A percentile compares a stretch with the other conserved stretches of the same genome.
Conservation (phyloP, 192 early-diverging fungal species). For the Umbelopsis isabellina region DNA sequence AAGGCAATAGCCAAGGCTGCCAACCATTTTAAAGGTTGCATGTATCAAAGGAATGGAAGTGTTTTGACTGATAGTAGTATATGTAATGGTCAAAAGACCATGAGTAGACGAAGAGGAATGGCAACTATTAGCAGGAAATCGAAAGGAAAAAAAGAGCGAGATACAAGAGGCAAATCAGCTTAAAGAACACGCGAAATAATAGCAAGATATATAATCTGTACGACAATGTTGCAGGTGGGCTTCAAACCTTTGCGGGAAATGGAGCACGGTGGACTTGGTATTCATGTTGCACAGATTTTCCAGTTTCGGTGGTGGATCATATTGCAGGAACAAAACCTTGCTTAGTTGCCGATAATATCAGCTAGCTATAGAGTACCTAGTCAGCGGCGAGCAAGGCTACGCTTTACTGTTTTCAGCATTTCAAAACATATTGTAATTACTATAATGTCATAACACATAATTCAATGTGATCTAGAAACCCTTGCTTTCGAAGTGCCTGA, state of each 20-base stretch:
- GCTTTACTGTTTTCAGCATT: neutral
- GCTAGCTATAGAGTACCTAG: constrained; percentile 22
- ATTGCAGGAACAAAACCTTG: neutral
- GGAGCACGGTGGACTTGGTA: constrained; percentile 8
- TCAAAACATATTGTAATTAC: neutral
- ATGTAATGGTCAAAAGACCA: constrained; percentile 15
- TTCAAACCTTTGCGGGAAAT: constrained; percentile 23
- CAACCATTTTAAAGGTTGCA: constrained; percentile 23
- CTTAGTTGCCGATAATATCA: neutral
- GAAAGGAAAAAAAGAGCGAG: constrained; percentile 20
- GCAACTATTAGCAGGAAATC: neutral
- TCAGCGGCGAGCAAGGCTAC: neutral
- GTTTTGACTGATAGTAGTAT: constrained; percentile 5
- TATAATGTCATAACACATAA: no score
- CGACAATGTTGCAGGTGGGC: constrained; percentile 12
- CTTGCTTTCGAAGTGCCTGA: no score
- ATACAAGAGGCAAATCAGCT: neutral
- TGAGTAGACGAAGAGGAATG: neutral
- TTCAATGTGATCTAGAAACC: no score
- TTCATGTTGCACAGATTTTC: constrained; percentile 17
- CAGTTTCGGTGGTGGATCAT: neutral
- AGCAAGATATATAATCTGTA: constrained; percentile 4
- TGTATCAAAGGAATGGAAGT: constrained; percentile 23
- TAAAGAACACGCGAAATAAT: constrained; percentile 17
- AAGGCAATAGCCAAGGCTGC: constrained; percentile 14